Base-by-base conservation (phyloP, 1,139 yeast species). In the Zygosaccharomyces pseudobailii region DNA sequence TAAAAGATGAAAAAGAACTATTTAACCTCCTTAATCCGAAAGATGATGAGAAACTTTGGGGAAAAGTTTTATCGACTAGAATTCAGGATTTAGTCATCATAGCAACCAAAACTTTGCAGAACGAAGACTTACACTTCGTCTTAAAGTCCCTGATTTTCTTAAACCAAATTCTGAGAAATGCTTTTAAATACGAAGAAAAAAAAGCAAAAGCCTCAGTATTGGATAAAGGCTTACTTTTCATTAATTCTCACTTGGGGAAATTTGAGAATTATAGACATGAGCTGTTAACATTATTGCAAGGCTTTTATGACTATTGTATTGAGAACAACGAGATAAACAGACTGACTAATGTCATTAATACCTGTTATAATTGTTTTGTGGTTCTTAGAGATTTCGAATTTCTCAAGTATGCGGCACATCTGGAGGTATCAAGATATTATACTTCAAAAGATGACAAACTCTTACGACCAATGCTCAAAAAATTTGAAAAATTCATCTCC, bases 271-370 rank as follows among this genome's bases (percentile, higher is more conserved):
- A 30, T 6, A 21, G 36, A 5, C 28, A 22, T 13, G 41, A 36
- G 5, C 27, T 47, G 6, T 36, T 45, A 6, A 33, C 42, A 1
- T 21, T 52, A 9, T 31, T 57, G 19, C 36, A 37, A 6, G 9
- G 21, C 8, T 40, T 58, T n/a, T 42, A 51, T 20, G 53, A 56
- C 6, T 48, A 50, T 36, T 56, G 62, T 40, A 39, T 57, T 6
- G 43, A 46, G 21, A 38, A 40, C 6, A 36, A 49, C 5, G 68
- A 67, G 22, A 43, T 38, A 21, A 63, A 65, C 45, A 57, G 70
- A 42, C 31, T 67, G 22, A 52, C 53, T 9, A 68, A 68, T 47
- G 47, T 69, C 3, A 58, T 66, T 3, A 69, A 64, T 43, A 51
- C 69, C 17, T 48, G 61, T 9, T 68, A 62, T 37, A 68, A 68